Base-by-base conservation (phyloP, 1,284 basidiomycete species). In the Ceratorhiza oryzae-sativae region DNA sequence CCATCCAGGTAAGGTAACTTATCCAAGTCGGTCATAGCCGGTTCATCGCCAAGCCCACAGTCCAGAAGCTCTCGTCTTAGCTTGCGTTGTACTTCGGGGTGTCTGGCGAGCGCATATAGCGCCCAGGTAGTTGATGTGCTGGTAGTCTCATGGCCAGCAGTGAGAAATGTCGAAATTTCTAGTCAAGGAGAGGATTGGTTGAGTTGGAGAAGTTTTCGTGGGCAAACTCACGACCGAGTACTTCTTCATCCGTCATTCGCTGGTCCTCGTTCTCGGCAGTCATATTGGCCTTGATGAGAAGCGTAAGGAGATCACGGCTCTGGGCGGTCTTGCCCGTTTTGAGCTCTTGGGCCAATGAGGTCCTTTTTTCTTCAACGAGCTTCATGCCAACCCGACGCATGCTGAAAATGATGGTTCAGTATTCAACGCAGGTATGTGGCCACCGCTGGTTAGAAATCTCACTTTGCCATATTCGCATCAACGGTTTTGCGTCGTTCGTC, bases 111-210 rank as follows among this genome's bases (percentile, higher is more conserved):
- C 18, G 79, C 77, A 74, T 81, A 81, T 0, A 84, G 74, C n/a
- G 80, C 80, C 85, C 85, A 86, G 4, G 83, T 81, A 0, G 84
- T 76, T 0, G 83, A 80, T 0, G 81, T 83, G 1, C 81, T 80
- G 0, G 81, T 82, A 3, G 53, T 62, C 30, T 63, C 60, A 75
- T 83, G 82, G 0, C 83, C 83, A 25, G 71, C 71, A 49, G 63
- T 25, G 1, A 75, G 49, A 51, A 75, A 71, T 1, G 74, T 75
- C 15, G 71, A 55, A 15, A 75, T 72, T 36, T 72, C 71, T 72
- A 6, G 15, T 3, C 10, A 9, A 4, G 3, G n/a, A 1, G 27
- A 46, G 13, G 32, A 12, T 13, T 30, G n/a, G 12, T 1, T 3
- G 10, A 9, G 1, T 32, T n/a, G 1, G 6, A 27, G 8, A 1